phyloP scores from a whole-genome alignment of 352 stramenopile genomes.

The Phytopythium aichiense region DNA sequence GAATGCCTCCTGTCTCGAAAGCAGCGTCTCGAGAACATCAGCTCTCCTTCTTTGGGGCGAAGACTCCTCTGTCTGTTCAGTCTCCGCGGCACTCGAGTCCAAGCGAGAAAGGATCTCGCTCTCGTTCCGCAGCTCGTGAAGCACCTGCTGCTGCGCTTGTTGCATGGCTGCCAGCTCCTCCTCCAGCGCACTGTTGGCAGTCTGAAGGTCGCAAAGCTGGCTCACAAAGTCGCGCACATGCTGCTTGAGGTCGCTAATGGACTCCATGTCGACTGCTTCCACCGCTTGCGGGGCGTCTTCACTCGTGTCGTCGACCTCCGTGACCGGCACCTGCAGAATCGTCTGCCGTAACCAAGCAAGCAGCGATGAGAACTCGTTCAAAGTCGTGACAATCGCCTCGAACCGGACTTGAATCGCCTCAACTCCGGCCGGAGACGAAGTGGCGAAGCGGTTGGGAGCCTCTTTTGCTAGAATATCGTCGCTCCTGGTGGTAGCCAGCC shows the following conservation, averaged over 20 bases:
- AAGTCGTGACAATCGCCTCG: not conserved
- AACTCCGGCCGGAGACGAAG: not conserved
- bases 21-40: slow-evolving; percentile 23
- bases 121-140: slow-evolving; percentile 21
- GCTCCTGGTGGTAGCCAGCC: not conserved
- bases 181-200: slow-evolving; percentile 13
- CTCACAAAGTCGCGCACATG: slow-evolving; percentile 18
- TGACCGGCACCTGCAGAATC: not conserved
- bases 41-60: slow-evolving; percentile 8
- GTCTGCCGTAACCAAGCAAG: not conserved
- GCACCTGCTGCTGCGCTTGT: slow-evolving; percentile 13
- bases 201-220: slow-evolving; percentile 25
- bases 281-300: not conserved
- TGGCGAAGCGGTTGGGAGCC: not conserved
- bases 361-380: slow-evolving; percentile 4
- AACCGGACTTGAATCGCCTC: slow-evolving; percentile 16
- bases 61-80: not conserved
- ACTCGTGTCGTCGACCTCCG: not conserved
- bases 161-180: slow-evolving; percentile 16
- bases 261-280: not conserved
- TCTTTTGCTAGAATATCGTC: not conserved
- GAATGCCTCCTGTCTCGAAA: slow-evolving; percentile 10
- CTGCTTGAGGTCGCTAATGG: slow-evolving; percentile 22
- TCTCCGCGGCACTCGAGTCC: slow-evolving; percentile 4
- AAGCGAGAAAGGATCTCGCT: slow-evolving; percentile 17